Percentiles rank a stretch among this genome's conserved stretches.
Conservation (phyloP, 768 basidiomycete species). For the Clathrus columnatus region DNA sequence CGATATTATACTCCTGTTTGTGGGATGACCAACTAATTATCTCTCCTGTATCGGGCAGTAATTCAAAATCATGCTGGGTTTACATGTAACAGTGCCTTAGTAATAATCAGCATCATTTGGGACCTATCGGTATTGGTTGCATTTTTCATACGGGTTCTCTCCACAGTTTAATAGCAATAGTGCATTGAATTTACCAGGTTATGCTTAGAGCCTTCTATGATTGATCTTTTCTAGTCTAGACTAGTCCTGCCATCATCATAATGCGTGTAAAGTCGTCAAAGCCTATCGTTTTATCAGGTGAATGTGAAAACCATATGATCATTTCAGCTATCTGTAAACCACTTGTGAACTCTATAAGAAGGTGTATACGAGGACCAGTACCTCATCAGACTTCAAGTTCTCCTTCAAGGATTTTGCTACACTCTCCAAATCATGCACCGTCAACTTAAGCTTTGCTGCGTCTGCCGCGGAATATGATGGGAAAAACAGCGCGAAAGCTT, state of each 20-base stretch:
- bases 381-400: slow-evolving; percentile 68
- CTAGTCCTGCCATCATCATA: slow-evolving; percentile 57
- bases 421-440: slow-evolving; percentile 56
- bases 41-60: too few relatives aligned
- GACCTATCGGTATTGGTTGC: too few relatives aligned
- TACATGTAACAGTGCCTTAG: too few relatives aligned
- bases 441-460: slow-evolving; percentile 45
- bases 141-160: too few relatives aligned
- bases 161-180: too few relatives aligned
- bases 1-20: background rate
- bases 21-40: too few relatives aligned
- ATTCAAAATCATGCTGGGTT: too few relatives aligned
- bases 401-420: slow-evolving; percentile 59
- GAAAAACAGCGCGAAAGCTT: slow-evolving; percentile 69
- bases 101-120: too few relatives aligned
- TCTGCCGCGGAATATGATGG: slow-evolving; percentile 34
- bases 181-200: background rate
- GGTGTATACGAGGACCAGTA: slow-evolving; percentile 23
- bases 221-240: slow-evolving; percentile 21
- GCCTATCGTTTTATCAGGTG: slow-evolving; percentile 57
- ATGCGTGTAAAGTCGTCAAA: slow-evolving; percentile 66
- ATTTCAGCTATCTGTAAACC: slow-evolving; percentile 60
- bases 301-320: slow-evolving; percentile 66
- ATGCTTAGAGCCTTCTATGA: background rate
- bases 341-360: slow-evolving; percentile 3